A percentile compares a stretch with the other conserved stretches of the same genome.
phyloP scores from a whole-genome alignment of 352 stramenopile genomes.

The Phytophthora syringae region DNA sequence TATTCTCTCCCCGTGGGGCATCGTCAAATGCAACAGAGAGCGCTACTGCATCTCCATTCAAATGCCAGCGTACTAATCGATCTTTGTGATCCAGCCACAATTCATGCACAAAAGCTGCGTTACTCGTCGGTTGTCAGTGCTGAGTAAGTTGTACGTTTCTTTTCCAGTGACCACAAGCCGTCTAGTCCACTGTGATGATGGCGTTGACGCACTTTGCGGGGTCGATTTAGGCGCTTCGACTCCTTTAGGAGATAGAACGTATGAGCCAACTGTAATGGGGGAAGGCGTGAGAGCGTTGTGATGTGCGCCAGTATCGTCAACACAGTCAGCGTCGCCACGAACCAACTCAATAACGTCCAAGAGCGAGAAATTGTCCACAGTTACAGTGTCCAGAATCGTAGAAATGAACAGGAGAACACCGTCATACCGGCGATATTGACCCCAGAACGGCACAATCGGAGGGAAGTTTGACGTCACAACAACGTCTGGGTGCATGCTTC shows the following conservation, averaged over 20 bases:
- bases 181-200: constrained; percentile 70
- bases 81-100: constrained; percentile 88
- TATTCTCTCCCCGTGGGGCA: constrained; percentile 67
- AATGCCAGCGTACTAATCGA: constrained; percentile 82
- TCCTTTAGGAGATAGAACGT: constrained; percentile 42
- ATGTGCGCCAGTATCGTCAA: constrained; percentile 55
- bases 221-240: constrained; percentile 23
- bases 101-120: constrained; percentile 87
- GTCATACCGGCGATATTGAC: constrained; percentile 84
- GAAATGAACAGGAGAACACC: constrained; percentile 83
- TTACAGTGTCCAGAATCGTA: constrained; percentile 78
- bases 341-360: constrained; percentile 80
- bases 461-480: constrained; percentile 85
- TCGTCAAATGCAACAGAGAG: constrained; percentile 85
- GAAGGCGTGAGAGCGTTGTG: constrained; percentile 33
- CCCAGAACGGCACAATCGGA: constrained; percentile 88
- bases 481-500: constrained; percentile 80
- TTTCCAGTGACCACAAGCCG: constrained; percentile 84
- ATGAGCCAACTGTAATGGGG: constrained; percentile 35
- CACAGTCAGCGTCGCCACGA: constrained; percentile 65
- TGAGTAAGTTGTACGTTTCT: constrained; percentile 79
- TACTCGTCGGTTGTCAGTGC: constrained; percentile 62
- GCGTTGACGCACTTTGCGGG: constrained; percentile 46
- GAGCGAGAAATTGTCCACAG: constrained; percentile 77
- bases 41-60: constrained; percentile 83